Base-by-base conservation (phyloP, 768 basidiomycete species). In the Melanogaster broomeanus region DNA sequence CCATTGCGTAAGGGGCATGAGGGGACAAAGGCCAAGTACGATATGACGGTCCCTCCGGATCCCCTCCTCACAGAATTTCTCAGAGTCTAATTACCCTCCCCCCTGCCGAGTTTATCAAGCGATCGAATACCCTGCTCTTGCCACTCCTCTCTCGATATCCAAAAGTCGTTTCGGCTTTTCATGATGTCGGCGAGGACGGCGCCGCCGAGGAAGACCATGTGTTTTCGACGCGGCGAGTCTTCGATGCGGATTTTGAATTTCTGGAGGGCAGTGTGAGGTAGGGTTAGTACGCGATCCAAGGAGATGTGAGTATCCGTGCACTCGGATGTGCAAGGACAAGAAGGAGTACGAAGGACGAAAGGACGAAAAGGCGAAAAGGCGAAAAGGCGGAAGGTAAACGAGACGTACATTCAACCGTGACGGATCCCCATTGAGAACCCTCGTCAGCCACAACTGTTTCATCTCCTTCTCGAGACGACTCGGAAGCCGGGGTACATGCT, bases 201-300 rank as follows among this genome's bases (percentile, higher is more conserved):
- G 42, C 97, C 97, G 22, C 97, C 97, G 8, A 98, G 82, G 86
- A 98, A 98, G 33, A 98, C 96, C 95, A 97, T 97, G 72, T 98
- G 96, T 72, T 98, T 98, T 65, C 97, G 83, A 65, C 94, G 87
- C 27, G 97, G 97, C 25, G 96, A 93, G 71, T 98, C 97, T 71
- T 99, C 96, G 61, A 98, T 98, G 41, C 87, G 85, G 68, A 98
- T 95, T 78, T 99, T 98, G 81, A 99, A 98, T 88, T 98, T 96
- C 96, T 99, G 65, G 19, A 25, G 19, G 19, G 7, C 6, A 6
- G 8, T 21, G n/a, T 16, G 6, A 27, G 27, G 39, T 35, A 6
- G 19, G 6, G 13, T 31, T 10, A 30, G 38, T 33, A 34, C 28
- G 16, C 27, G 22, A 24, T 31, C 15, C 19, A 41, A 1, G 9